Conservation (phyloP, 352 stramenopile species). For the Phytophthora agathidicida region DNA sequence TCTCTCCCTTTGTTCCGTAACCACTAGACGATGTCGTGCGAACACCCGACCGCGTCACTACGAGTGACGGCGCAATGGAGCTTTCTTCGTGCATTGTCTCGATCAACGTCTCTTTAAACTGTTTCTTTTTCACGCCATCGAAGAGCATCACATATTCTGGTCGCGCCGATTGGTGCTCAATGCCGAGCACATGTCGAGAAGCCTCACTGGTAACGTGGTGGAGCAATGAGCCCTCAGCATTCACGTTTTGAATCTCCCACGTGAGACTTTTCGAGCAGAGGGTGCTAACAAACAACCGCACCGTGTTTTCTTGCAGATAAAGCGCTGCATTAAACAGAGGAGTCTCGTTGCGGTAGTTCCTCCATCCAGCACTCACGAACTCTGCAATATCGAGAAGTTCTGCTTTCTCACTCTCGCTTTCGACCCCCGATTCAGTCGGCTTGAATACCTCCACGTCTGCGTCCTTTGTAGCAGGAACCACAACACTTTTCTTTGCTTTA, state of each 20-base stretch:
- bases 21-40: constrained; percentile 7
- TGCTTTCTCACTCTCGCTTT: not conserved
- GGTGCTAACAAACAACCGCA: constrained; percentile 37
- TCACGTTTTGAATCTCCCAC: constrained; percentile 67
- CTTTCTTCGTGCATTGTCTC: constrained; percentile 79
- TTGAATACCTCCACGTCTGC: not conserved
- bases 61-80: constrained; percentile 53
- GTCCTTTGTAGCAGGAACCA: constrained; percentile 26
- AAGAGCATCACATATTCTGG: constrained; percentile 84
- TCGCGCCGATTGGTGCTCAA: constrained; percentile 29
- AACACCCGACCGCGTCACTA: constrained; percentile 46
- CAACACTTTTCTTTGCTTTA: constrained; percentile 24
- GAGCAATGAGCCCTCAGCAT: constrained; percentile 76
- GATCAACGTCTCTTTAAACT: constrained; percentile 79
- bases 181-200: constrained; percentile 37
- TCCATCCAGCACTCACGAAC: constrained; percentile 52
- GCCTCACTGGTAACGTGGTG: constrained; percentile 58
- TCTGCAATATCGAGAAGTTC: constrained; percentile 29
- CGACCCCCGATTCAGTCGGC: not conserved
- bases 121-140: constrained; percentile 49
- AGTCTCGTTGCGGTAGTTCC: constrained; percentile 70
- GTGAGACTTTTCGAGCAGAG: constrained; percentile 48
- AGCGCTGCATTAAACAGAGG: constrained; percentile 70
- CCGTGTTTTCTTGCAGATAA: constrained; percentile 54
- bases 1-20: constrained; percentile 13